Base-by-base conservation (phyloP, 2,329 filamentous ascomycete genomes). In the Daldinia eschscholtzii region DNA sequence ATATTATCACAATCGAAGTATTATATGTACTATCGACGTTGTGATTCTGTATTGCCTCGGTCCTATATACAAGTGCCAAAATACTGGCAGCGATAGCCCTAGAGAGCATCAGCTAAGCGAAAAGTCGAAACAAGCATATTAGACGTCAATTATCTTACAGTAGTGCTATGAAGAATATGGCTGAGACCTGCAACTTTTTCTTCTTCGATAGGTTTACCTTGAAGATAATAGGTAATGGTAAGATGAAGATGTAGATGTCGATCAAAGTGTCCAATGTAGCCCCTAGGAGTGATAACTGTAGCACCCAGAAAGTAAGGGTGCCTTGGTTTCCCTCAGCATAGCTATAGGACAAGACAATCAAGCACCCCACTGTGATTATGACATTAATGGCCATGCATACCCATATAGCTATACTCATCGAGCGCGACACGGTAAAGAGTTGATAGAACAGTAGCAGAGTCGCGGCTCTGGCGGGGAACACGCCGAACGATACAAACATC, bases 341-440 rank as follows among this genome's bases (percentile, higher is more conserved):
- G 18, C 46, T 15, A n/a, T 55, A 55, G 6, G 52, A 23, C 52
- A 20, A 15, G 12, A 37, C n/a, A 6, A 6, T 12, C 35, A 55
- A 12, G 20, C 18, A 39, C 4, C 35, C 18, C n/a, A n/a, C 33
- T 13, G 33, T 37, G 20, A 55, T 55, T 13, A 55, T 15, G 5
- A 55, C 7, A 35, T n/a, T 37, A 9, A 39, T 37, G 26, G 30
- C 30, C 7, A 55, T 55, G 20, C 52, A 30, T 30, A 55, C 26
- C 52, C 52, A 55, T 55, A 55, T 55, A 15, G 52, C 30, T 35
- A 37, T 55, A 26, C 52, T 18, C 20, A 55, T 55, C 33, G 52
- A n/a, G 18, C 52, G 52, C 20, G 52, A 55, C 12, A 55, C 20
- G n/a, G 30, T 37, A 37, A 55, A 55, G 52, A 55, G 52, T 18